Evolutionary conservation across 2,329 filamentous ascomycete species (phyloP), one percentile per base, ranked within the genome.

Genomic region (Colletotrichum sp.): DNA sequence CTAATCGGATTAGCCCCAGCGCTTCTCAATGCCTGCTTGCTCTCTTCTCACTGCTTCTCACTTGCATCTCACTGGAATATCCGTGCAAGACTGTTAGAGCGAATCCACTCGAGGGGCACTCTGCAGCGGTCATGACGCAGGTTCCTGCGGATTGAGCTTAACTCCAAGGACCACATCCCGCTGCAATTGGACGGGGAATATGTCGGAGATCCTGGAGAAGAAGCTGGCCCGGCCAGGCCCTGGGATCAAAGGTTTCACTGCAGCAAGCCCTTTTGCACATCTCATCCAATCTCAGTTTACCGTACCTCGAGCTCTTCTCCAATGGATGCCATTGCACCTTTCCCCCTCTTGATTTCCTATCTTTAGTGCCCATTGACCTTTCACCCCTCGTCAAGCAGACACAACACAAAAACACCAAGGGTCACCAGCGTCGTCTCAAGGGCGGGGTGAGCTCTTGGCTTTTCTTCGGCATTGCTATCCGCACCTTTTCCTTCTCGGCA

Each of bases 121-220:
- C 64, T 68, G 74, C 65, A 76, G 70, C 59, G 64, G 39, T 52
- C 59, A 74, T 76, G 70, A 76, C 74, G 74, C 74, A 75, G 64
- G 71, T 65, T 74, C 70, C 70, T 65, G 64, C 70, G 64, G 64
- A 73, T 74, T 65, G 74, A 74, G 74, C 74, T 76, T 59, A 65
- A 65, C 70, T 69, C 73, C 73, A 65, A 65, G 30, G 26, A 14
- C 34, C 43, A 18, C 68, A 21, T n/a, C 16, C 55, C 36, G 36
- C 48, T 65, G 14, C 74, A 55, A 69, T 74, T 76, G 74, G 74
- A 76, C 64, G 48, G 74, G 70, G 71, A 43, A 65, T 76, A 73
- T 69, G 70, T 74, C 74, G 64, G 74, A 16, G 59, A 72, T 69
- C 64, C 64, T 60, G 48, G 64, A 74, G 70, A 65, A 59, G 59